Conservation (phyloP, 192 early-diverging fungal genomes). For the Coemansia guatemalensis region DNA sequence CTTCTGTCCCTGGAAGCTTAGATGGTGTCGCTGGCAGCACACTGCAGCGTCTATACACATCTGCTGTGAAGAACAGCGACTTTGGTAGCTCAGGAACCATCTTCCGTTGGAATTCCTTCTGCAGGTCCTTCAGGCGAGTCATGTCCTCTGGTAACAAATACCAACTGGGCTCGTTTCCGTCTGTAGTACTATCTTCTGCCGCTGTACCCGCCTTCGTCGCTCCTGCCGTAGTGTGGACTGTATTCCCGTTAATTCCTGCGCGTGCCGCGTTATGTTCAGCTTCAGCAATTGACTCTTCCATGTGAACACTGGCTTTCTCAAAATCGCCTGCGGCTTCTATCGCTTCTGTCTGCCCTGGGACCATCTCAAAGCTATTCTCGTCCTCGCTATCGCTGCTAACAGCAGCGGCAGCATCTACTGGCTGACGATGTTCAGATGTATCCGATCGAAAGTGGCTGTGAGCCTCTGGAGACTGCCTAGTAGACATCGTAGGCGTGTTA, state of each 20-base stretch:
- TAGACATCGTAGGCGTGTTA: constrained; percentile 34
- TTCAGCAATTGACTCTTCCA: neutral
- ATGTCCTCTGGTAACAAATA: neutral
- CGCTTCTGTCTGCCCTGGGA: constrained; percentile 4
- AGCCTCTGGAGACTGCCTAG: constrained; percentile 27
- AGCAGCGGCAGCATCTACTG: no score
- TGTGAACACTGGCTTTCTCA: neutral
- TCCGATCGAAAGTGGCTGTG: neutral
- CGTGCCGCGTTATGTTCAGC: neutral
- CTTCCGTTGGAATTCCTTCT: constrained; percentile 23
- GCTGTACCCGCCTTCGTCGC: neutral
- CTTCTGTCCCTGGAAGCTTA: neutral
- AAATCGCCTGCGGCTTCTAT: neutral
- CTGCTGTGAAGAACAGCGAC: constrained; percentile 27
- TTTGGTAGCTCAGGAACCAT: constrained; percentile 15
- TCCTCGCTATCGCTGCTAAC: constrained; percentile 30
- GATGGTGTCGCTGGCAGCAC: constrained; percentile 6
- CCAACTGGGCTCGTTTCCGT: neutral
- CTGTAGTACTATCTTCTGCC: neutral
- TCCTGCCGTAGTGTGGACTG: neutral
- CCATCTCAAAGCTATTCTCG: constrained; percentile 39
- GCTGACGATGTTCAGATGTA: no score
- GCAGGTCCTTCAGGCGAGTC: constrained; percentile 12
- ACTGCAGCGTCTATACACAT: constrained; percentile 36
- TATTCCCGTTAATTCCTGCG: neutral